phyloP scores from a whole-genome alignment of 2,329 filamentous ascomycete species.

The Sporothrix mexicana region DNA sequence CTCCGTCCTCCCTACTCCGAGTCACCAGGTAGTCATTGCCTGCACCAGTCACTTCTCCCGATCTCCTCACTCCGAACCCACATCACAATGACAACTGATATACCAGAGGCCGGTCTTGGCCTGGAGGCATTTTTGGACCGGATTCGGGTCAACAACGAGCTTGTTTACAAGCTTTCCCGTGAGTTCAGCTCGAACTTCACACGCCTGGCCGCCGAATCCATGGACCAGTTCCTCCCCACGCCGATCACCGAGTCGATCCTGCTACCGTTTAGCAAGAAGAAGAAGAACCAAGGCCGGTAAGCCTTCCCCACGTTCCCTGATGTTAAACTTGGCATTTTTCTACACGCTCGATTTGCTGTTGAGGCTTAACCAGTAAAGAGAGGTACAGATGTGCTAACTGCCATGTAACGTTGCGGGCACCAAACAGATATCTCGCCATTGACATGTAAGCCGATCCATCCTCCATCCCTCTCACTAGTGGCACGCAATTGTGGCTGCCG shows the following conservation, averaged over 20 bases:
- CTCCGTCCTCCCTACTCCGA: neutral
- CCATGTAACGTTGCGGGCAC: slow-evolving; percentile 36
- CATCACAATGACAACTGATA: slow-evolving; percentile 14
- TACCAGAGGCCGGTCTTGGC: slow-evolving; percentile 22
- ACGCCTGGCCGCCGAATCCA: slow-evolving; percentile 57
- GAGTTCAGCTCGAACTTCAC: slow-evolving; percentile 56
- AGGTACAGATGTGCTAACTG: slow-evolving; percentile 24
- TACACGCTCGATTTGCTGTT: neutral
- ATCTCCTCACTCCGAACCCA: neutral
- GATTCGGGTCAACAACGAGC: slow-evolving; percentile 55
- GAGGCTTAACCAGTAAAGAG: neutral
- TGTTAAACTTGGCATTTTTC: neutral
- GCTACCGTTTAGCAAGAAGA: slow-evolving; percentile 50
- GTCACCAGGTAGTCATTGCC: neutral
- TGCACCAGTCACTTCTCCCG: neutral
- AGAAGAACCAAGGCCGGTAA: slow-evolving; percentile 55
- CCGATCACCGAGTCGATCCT: slow-evolving; percentile 66
- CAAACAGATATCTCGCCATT: slow-evolving; percentile 62
- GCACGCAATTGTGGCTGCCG: neutral
- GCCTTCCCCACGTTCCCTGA: slow-evolving; percentile 42
- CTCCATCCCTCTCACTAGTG: neutral
- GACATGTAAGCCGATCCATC: slow-evolving; percentile 61
- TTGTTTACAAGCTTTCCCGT: slow-evolving; percentile 54
- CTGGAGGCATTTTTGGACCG: slow-evolving; percentile 58
- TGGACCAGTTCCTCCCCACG: slow-evolving; percentile 64